A percentile compares a stretch with the other conserved stretches of the same genome.
Conservation (phyloP, 164 flowering plant genomes). For the Vitis vinifera region ASM3070453v1 NC_081812.1:15395501-15396000, state of each 20-base stretch:
- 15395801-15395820: background rate
- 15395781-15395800: background rate
- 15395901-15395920: conserved; percentile 98
- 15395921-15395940: conserved; percentile 98
- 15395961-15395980: conserved; percentile 97
- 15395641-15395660: background rate
- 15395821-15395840: conserved; percentile 1
- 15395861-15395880: conserved; percentile 99
- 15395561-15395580: background rate
- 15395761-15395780: background rate
- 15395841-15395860: conserved; percentile 45
- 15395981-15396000: conserved; percentile 7
- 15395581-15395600: background rate
- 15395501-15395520: background rate
- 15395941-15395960: conserved; percentile 99
- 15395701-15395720: background rate
- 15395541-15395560: background rate
- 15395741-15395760: background rate
- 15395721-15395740: background rate
- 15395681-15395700: background rate
- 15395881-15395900: conserved; percentile 94
- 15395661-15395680: background rate
- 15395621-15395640: background rate
- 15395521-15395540: background rate
- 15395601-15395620: background rate